Conservation (phyloP, 164 flowering plant genomes). For the Kingdonia uniflora region DNA sequence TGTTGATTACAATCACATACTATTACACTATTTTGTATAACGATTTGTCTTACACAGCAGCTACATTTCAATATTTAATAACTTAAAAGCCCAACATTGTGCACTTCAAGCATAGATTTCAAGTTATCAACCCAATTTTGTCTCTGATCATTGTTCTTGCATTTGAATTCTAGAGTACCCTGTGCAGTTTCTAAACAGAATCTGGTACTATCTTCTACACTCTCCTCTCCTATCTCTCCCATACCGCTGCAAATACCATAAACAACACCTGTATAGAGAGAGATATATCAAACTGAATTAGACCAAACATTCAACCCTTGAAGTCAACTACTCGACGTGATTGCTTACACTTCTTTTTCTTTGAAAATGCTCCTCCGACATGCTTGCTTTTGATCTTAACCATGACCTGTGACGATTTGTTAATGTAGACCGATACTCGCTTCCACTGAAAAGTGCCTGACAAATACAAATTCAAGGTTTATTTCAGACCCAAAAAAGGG, state of each 20-base stretch:
- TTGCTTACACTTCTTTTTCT: conserved; percentile 66
- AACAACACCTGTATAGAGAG: conserved; percentile 44
- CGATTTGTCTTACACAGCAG: too few relatives aligned
- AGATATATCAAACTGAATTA: background rate
- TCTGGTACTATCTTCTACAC: conserved; percentile 33
- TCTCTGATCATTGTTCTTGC: conserved; percentile 58
- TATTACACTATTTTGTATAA: too few relatives aligned
- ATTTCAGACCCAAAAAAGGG: too few relatives aligned
- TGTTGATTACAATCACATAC: too few relatives aligned
- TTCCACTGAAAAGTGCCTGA: conserved; percentile 58
- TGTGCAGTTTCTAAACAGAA: conserved; percentile 75
- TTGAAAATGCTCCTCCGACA: conserved; percentile 79
- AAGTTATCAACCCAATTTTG: conserved; percentile 77
- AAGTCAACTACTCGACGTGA: too few relatives aligned
- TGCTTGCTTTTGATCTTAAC: conserved; percentile 72
- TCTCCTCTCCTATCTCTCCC: conserved; percentile 45
- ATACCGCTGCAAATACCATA: conserved; percentile 62
- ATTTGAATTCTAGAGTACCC: conserved; percentile 80
- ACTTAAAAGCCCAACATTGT: too few relatives aligned
- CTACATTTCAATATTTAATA: too few relatives aligned
- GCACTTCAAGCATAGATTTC: conserved; percentile 45
- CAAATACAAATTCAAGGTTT: background rate
- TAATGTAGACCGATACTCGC: conserved; percentile 52
- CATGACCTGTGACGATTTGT: conserved; percentile 58
- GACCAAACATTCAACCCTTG: background rate